Percentiles rank a stretch among this genome's conserved stretches.
Evolutionary conservation across 352 stramenopile species (phyloP).

Genomic region (Globisporangium abappressorium): DNA sequence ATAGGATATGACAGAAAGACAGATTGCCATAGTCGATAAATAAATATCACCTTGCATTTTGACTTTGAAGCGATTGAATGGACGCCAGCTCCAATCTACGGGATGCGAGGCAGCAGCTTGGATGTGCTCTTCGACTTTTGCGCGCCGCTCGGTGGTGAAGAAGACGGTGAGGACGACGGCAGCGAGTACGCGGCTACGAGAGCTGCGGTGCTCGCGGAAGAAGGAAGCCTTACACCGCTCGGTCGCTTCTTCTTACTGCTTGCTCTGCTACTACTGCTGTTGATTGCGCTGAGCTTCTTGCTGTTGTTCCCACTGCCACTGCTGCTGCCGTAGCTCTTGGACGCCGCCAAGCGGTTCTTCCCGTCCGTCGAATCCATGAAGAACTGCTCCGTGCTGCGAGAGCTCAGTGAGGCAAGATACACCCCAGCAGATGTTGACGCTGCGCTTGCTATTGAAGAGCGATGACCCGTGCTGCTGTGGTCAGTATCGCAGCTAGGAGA

Average conservation of each 20-base stretch:
- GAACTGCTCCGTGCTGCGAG: conserved; percentile 32
- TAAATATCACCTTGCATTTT: not conserved
- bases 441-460: conserved; percentile 8
- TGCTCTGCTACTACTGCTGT: not conserved
- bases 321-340: conserved; percentile 16
- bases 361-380: conserved; percentile 20
- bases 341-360: conserved; percentile 7
- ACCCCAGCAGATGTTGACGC: not conserved
- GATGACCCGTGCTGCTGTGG: conserved; percentile 3
- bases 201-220: conserved; percentile 8
- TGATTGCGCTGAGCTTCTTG: conserved; percentile 22
- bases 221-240: not conserved
- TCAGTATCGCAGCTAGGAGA: conserved; percentile 22
- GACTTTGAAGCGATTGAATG: not conserved
- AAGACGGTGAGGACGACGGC: conserved; percentile 11
- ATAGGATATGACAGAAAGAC: not conserved
- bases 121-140: conserved; percentile 35
- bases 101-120: conserved; percentile 35
- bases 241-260: conserved; percentile 30
- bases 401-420: conserved; percentile 28
- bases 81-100: conserved; percentile 11
- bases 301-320: conserved; percentile 15
- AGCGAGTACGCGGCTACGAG: conserved; percentile 17
- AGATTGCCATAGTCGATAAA: not conserved
- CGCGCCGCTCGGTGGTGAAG: conserved; percentile 1